Evolutionary conservation across 345 rosid genomes (phyloP).

Genomic region (Gossypium bickii): DNA sequence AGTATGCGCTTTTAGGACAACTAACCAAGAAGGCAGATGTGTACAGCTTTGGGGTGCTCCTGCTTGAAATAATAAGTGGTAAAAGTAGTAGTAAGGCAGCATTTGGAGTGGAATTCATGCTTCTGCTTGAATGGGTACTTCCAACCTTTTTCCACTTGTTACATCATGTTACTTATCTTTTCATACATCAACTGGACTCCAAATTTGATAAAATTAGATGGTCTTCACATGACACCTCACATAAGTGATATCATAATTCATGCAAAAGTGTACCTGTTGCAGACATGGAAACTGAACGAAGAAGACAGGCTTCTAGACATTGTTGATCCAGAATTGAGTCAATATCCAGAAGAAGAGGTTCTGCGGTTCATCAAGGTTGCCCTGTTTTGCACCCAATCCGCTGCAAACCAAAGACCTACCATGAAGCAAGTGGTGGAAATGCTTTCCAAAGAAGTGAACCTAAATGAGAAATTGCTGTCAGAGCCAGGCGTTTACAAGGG

Average conservation of each 20-base stretch:
- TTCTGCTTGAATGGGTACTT: constrained; percentile 90
- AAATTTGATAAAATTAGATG: not conserved
- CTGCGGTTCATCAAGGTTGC: constrained; percentile 65
- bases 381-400: constrained; percentile 79
- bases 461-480: constrained; percentile 56
- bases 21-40: constrained; percentile 90
- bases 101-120: constrained; percentile 60
- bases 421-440: constrained; percentile 87
- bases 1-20: constrained; percentile 81
- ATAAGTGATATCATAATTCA: not conserved
- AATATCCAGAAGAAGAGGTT: constrained; percentile 59
- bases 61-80: constrained; percentile 82
- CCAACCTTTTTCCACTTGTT: not conserved
- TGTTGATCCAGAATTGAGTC: constrained; percentile 57
- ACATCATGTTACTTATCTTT: too few species aligned
- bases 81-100: constrained; percentile 74
- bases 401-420: constrained; percentile 62
- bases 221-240: not conserved
- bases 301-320: constrained; percentile 63
- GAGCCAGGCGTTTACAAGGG: constrained; percentile 60
- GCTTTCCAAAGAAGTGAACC: constrained; percentile 64
- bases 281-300: constrained; percentile 83
- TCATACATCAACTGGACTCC: not conserved
- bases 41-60: constrained; percentile 79
- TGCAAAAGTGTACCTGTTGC: constrained; percentile 17